Base-by-base conservation (phyloP, 768 basidiomycete genomes). In the Leucocoprinus sp. region DNA sequence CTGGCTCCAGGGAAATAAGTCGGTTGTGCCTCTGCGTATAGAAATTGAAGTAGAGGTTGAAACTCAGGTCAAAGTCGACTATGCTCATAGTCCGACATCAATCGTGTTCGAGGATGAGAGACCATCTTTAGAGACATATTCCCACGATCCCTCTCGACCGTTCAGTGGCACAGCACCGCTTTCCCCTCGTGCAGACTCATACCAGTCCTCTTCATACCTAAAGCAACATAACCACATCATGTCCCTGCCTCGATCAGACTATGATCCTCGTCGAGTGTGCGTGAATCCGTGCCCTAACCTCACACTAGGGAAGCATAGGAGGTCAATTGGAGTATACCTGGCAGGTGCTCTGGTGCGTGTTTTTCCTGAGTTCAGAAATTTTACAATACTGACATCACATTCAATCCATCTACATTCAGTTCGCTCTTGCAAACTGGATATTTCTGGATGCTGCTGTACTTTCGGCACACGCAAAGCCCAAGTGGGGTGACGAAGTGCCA, bases 401-500 rank as follows among this genome's bases (percentile, higher is more conserved):
- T 44, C n/a, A n/a, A n/a, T n/a, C n/a, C n/a, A n/a, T n/a, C n/a
- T n/a, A 42, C 37, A 37, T 40, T n/a, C 58, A 93, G 93, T 98
- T 97, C 63, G 89, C 93, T 0, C 68, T 97, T 15, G 93, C 91
- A 22, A 90, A 89, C 62, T 98, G 95, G 92, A 75, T 85, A 3
- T 93, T 99, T 65, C 69, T 97, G 45, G 95, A 98, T 56, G 95
- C 96, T 11, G 82, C 84, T 18, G 82, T 97, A 43, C 74, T 92
- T 31, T 96, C 93, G 8, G 80, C 86, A 2, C 89, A 95, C 55
- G 89, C 91, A 0, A 78, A 76, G 43, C 66, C 87, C 1, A 86
- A 89, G 2, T 76, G 76, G 51, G 82, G 78, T 29, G 71, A 80
- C 42, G 76, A 80, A 0, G 61, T 68, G 0, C 73, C 74, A 8